Evolutionary conservation across 164 flowering plant genomes (phyloP), one percentile per base, ranked within the genome.

Genomic region (Houttuynia cordata): DNA sequence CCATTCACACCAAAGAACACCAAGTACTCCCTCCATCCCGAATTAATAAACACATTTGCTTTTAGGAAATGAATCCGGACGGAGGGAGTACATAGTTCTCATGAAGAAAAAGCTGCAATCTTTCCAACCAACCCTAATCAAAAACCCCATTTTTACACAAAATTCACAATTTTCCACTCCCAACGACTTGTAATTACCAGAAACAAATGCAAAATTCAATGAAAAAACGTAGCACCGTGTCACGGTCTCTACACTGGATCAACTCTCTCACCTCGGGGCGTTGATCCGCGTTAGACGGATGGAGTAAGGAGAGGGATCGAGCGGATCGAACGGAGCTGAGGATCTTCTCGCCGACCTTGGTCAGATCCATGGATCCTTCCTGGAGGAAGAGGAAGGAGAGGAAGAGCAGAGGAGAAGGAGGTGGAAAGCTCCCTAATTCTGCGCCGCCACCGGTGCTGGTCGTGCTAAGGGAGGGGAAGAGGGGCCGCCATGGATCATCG

Each of bases 241-340:
- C 37, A 30, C 37, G 2, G 37, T 30, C 6, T 30, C 6, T 30
- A 6, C 37, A 30, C 37, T 30, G 37, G n/a, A 53, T 18, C 5
- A 39, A 61, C 7, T n/a, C 24, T 45, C 34, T 10, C 60, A 93
- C 99, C 91, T 93, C 95, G 3, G 97, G 99, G 24, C 97, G 93
- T 79, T 93, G 91, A 4, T 90, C 75, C 42, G 82, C 7, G 21
- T 85, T 61, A 65, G 37, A 30, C 37, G 37, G 6, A 2, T 92
- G 92, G 63, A 85, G 81, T 59, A 90, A 75, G n/a, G 95, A 95
- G 13, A 94, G 76, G 53, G 96, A 86, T 69, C 88, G 72, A 37
- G 99, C 97, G 21, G 99, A 94, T 62, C 89, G 82, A 13, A 94
- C 96, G 24, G 97, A 91, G 74, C 91, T 87, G 58, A 94, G 73